Conservation (phyloP, 2,329 filamentous ascomycete genomes). For the Paraphoma sp. region DNA sequence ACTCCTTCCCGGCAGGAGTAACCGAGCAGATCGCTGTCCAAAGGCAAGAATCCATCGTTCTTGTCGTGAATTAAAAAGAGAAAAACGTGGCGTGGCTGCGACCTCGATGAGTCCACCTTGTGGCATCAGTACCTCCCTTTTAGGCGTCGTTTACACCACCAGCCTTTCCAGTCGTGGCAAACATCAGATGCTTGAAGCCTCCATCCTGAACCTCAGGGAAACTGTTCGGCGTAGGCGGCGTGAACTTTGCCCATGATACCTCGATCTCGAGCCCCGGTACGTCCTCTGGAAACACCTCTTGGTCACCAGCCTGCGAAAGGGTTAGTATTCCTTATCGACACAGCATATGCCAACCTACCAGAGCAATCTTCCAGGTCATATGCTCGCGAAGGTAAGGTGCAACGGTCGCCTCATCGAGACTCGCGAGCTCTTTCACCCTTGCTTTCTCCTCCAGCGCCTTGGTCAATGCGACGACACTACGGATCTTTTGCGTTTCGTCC, state of each 20-base stretch:
- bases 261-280: constrained; percentile 49
- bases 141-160: not conserved
- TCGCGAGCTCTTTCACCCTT: constrained; percentile 39
- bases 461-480: constrained; percentile 56
- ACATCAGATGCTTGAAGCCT: constrained; percentile 13
- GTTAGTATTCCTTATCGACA: not conserved
- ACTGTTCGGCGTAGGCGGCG: constrained; percentile 36
- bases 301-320: constrained; percentile 43
- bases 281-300: constrained; percentile 37
- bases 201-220: constrained; percentile 17
- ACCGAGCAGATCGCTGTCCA: too few species aligned
- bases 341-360: constrained; percentile 16
- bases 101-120: not conserved
- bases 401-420: constrained; percentile 29
- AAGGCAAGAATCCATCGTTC: not conserved
- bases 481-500: constrained; percentile 11
- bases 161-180: constrained; percentile 9
- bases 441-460: constrained; percentile 47
- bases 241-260: constrained; percentile 48
- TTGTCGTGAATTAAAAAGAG: too few species aligned
- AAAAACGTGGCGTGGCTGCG: too few species aligned
- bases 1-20: not conserved
- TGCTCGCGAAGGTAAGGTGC: constrained; percentile 26
- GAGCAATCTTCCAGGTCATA: constrained; percentile 32
- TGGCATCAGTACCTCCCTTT: not conserved